Conservation (phyloP, 2,329 filamentous ascomycete genomes). For the Endothia cerciana region DNA sequence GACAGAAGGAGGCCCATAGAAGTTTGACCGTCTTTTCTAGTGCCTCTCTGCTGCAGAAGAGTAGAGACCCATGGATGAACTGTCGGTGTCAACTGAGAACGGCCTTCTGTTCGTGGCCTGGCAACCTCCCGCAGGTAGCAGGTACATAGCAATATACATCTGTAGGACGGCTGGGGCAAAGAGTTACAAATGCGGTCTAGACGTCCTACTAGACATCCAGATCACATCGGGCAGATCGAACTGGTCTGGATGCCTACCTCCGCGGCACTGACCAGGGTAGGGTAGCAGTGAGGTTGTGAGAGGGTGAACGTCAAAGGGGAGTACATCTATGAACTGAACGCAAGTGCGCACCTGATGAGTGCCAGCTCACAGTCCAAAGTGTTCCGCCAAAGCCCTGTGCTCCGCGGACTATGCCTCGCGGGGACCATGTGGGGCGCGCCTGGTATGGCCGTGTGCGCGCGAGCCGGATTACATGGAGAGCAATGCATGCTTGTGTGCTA, state of each 20-base stretch:
- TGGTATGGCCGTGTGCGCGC: slow-evolving; percentile 18
- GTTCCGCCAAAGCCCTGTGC: slow-evolving; percentile 22
- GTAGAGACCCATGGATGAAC: slow-evolving; percentile 7
- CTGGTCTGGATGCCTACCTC: slow-evolving; percentile 17
- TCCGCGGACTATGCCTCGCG: slow-evolving; percentile 25
- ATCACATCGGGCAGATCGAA: slow-evolving; percentile 17
- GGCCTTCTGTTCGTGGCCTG: neutral
- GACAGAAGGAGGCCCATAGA: slow-evolving; percentile 14
- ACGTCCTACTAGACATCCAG: slow-evolving; percentile 10
- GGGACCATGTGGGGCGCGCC: slow-evolving; percentile 23
- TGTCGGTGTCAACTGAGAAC: slow-evolving; percentile 9
- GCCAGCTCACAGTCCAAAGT: slow-evolving; percentile 21
- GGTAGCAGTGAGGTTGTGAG: slow-evolving; percentile 8
- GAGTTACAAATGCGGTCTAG: neutral
- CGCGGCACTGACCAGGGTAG: slow-evolving; percentile 5
- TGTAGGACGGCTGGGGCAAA: neutral
- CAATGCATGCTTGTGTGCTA: slow-evolving; percentile 31
- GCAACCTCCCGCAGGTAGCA: neutral
- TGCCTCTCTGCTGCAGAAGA: neutral
- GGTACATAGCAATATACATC: slow-evolving; percentile 9
- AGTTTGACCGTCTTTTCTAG: slow-evolving; percentile 25
- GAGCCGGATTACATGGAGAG: slow-evolving; percentile 16
- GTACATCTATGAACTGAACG: slow-evolving; percentile 15
- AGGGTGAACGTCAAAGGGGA: slow-evolving; percentile 14
- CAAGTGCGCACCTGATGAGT: slow-evolving; percentile 14